These are phyloP conservation scores for Candida silvicultrix DNA, from an alignment of 805 yeast species.

Conservation along the genomic window DNA sequence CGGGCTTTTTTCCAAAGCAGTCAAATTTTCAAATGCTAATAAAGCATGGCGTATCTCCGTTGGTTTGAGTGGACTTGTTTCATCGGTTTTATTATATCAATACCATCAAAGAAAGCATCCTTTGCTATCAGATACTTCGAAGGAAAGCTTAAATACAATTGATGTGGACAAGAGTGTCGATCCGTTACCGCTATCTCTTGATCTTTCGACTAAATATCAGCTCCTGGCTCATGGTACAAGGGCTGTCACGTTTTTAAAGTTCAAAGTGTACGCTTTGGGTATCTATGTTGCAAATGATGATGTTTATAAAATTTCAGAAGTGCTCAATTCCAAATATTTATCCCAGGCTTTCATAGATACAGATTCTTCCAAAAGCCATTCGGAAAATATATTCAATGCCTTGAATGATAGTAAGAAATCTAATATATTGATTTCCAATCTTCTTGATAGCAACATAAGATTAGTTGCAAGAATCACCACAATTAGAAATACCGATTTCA, in stretches of 20 bases:
- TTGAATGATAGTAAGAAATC: constrained; percentile 49
- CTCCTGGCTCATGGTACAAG: constrained; percentile 79
- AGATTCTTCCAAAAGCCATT: constrained; percentile 26
- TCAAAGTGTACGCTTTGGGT: constrained; percentile 86
- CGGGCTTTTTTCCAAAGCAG: neutral
- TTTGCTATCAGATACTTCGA: constrained; percentile 7
- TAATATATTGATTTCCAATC: constrained; percentile 42
- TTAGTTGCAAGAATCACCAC: constrained; percentile 78
- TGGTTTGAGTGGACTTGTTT: neutral
- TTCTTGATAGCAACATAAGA: constrained; percentile 54
- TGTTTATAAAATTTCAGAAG: constrained; percentile 29
- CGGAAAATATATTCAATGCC: constrained; percentile 34
- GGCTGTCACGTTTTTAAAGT: constrained; percentile 71
- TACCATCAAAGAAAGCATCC: neutral
- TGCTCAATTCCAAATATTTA: constrained; percentile 37
- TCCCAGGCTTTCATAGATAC: constrained; percentile 30
- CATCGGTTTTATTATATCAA: neutral
- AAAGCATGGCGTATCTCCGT: neutral
- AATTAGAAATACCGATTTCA: constrained; percentile 83
- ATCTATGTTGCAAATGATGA: constrained; percentile 68
- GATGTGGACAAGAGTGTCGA: constrained; percentile 43
- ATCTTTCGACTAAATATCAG: constrained; percentile 34
- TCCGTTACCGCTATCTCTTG: constrained; percentile 26
- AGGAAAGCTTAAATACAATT: constrained; percentile 23
- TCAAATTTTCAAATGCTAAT: neutral